Percentiles rank a stretch among this genome's conserved stretches.
Evolutionary conservation across 768 basidiomycete genomes (phyloP).

Genomic region (Cystobasidium onofrii): DNA sequence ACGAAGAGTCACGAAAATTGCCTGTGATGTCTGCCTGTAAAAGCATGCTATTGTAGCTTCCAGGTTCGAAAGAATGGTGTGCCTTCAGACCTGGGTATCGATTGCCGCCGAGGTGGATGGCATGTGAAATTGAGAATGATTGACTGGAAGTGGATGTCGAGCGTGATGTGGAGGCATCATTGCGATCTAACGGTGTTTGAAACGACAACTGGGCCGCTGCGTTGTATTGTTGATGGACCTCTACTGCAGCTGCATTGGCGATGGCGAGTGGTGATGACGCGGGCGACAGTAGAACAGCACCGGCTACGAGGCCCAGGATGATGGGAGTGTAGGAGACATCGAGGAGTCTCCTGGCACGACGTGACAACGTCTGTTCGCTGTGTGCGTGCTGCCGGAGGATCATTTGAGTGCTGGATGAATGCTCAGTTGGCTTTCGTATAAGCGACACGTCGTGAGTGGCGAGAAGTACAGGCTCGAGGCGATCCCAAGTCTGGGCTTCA

Average conservation of each 20-base stretch:
- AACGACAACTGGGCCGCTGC: neutral
- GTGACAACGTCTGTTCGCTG: neutral
- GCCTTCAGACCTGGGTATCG: neutral
- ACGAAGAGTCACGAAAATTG: neutral
- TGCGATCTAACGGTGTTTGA: neutral
- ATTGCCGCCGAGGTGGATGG: constrained; percentile 19
- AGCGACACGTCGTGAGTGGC: neutral
- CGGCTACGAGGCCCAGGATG: neutral
- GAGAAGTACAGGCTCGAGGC: neutral
- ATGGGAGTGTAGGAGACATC: neutral
- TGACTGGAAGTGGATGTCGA: neutral
- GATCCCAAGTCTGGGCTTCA: no score
- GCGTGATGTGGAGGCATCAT: neutral
- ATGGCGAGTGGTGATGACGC: constrained; percentile 4
- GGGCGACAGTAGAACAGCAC: neutral
- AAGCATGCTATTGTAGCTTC: neutral
- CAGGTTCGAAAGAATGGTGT: constrained; percentile 13
- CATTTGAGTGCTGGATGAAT: neutral
- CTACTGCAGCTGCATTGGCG: constrained; percentile 7
- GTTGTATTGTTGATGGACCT: neutral
- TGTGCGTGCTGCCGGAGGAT: constrained; percentile 13
- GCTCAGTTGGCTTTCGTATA: neutral
- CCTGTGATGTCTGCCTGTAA: neutral
- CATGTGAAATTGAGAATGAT: constrained; percentile 9
- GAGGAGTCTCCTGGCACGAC: neutral